Base-by-base conservation (phyloP, 2,329 filamentous ascomycete species). In the Arthrinium puccinioides region DNA sequence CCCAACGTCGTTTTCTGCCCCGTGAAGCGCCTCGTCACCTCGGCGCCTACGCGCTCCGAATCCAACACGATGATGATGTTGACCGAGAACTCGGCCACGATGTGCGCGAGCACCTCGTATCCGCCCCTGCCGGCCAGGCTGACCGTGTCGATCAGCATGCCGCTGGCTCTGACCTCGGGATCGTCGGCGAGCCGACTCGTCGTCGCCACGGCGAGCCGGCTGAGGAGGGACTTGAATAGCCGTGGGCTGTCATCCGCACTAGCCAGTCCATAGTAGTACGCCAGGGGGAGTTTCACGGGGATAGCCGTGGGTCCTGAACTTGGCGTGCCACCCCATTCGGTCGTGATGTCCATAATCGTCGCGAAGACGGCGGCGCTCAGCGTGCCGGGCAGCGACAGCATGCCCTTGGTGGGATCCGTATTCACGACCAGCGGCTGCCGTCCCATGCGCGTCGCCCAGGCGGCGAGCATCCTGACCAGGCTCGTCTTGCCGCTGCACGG, bases 221-320 rank as follows among this genome's bases (percentile, higher is more conserved):
- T 85, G 18, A 86, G 67, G 43, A 96, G 64, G 10, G 81, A 74
- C 53, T 79, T 83, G 64, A 84, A 97, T 29, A 90, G 63, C 23
- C 69, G 73, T 0, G 75, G 70, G 43, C 87, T 84, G 34, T 87
- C 84, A 48, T 87, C 82, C 1, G 87, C 76, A 44, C 71, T 79
- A 36, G 76, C 71, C 44, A 84, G 69, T 13, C 92, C 90, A 58
- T 86, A 94, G 60, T 88, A 87, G 56, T 95, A 94, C 20, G 90
- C 87, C 37, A 98, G 66, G 5, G 92, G 92, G 50, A 95, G 70
- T 67, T 96, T 97, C 36, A 95, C 87, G 0, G 90, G 89, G 14
- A 94, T 80, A 1, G 81, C 76, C 49, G 84, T 92, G 1, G 92
- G 89, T 0, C 90, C 92, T 47, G 85, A 94, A 51, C 89, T 94